Evolutionary conservation across 2,329 filamentous ascomycete species (phyloP).

Genomic region (Sclerotiophoma versabilis): DNA sequence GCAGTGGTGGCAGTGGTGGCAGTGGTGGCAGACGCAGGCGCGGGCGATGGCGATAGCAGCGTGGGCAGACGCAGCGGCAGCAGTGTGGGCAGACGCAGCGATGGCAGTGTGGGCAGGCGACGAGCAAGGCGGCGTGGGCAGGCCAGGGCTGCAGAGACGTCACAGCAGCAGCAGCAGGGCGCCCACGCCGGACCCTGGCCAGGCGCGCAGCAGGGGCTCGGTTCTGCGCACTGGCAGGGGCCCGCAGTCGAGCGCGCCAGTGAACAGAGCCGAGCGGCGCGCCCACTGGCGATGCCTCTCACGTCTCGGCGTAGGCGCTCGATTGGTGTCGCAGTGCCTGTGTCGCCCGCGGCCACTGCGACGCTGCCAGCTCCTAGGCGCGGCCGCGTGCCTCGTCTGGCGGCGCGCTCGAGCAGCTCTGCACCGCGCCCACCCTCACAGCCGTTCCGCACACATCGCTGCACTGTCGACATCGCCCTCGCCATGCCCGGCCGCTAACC

Average conservation of each 20-base stretch:
- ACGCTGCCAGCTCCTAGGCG: background rate
- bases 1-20: background rate
- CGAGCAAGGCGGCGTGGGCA: no score
- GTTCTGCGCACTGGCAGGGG: no score
- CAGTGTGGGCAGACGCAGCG: background rate
- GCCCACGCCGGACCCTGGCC: no score
- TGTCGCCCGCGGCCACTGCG: background rate
- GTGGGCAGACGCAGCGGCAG: background rate
- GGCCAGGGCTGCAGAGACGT: no score
- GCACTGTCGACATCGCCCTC: no score
- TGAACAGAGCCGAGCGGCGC: background rate
- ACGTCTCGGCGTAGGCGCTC: constrained; percentile 17
- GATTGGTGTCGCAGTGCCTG: constrained; percentile 16
- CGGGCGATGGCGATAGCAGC: background rate
- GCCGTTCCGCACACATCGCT: no score
- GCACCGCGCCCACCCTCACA: no score
- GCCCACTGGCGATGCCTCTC: constrained; percentile 20
- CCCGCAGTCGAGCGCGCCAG: no score
- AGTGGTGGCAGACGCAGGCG: no score
- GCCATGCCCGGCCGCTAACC: no score
- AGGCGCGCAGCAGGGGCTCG: background rate
- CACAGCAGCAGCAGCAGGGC: no score
- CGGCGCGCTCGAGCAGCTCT: background rate
- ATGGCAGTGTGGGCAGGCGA: background rate
- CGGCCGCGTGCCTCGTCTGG: background rate